Evolutionary conservation across 2,329 filamentous ascomycete genomes (phyloP).

Genomic region (Orbilia quercus): DNA sequence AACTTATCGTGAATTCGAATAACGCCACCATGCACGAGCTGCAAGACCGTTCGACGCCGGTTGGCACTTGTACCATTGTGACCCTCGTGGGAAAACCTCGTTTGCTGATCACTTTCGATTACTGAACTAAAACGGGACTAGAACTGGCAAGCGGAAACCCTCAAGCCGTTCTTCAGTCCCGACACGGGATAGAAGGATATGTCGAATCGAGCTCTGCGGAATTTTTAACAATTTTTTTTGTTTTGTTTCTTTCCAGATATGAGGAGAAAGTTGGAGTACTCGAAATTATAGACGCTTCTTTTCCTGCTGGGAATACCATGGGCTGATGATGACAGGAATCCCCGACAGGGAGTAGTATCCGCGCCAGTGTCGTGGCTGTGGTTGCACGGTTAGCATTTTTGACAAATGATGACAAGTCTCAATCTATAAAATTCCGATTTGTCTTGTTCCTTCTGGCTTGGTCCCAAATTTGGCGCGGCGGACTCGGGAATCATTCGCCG

Average conservation of each 20-base stretch:
- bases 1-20: not conserved
- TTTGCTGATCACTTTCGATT: conserved; percentile 37
- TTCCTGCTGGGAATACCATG: no score
- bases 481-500: conserved; percentile 1
- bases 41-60: conserved; percentile 25
- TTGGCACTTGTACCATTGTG: not conserved
- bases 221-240: no score
- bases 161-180: conserved; percentile 35
- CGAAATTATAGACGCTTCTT: not conserved
- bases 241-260: not conserved
- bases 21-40: conserved; percentile 22
- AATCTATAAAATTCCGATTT: conserved; percentile 13
- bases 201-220: not conserved
- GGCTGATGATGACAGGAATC: conserved; percentile 35
- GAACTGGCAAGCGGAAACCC: conserved; percentile 21
- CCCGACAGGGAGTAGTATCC: not conserved
- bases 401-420: conserved; percentile 40
- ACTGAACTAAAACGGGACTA: conserved; percentile 29
- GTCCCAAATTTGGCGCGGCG: conserved; percentile 7
- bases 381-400: conserved; percentile 18
- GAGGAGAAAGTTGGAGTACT: not conserved
- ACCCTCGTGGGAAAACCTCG: conserved; percentile 1
- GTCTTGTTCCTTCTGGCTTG: conserved; percentile 21
- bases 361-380: conserved; percentile 22
- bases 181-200: conserved; percentile 19